Percentiles rank a stretch among this genome's conserved stretches.
Evolutionary conservation across 1,284 basidiomycete species (phyloP).

Genomic region (Phellinidium pouzarii): DNA sequence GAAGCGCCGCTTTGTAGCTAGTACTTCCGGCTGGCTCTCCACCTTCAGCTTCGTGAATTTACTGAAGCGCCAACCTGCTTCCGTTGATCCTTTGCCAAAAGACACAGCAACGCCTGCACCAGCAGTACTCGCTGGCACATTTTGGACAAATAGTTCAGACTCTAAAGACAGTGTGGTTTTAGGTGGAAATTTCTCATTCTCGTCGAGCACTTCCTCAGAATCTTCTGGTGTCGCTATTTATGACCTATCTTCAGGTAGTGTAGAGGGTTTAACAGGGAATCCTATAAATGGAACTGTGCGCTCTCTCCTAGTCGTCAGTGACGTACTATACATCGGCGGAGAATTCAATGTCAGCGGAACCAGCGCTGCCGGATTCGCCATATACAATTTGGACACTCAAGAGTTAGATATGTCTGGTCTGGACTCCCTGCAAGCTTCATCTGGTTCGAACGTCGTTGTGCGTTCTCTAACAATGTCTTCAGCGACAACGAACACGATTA

Average conservation of each 20-base stretch:
- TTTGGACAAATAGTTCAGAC: constrained; percentile 81
- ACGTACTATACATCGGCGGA: constrained; percentile 75
- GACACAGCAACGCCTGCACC: constrained; percentile 57
- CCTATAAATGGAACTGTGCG: constrained; percentile 69
- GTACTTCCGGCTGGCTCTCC: constrained; percentile 44
- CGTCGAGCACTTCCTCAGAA: constrained; percentile 34
- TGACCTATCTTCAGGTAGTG: constrained; percentile 42
- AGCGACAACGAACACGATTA: constrained; percentile 55
- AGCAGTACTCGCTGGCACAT: constrained; percentile 79
- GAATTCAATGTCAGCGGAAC: constrained; percentile 57
- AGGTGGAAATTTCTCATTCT: constrained; percentile 85
- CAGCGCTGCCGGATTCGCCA: constrained; percentile 58
- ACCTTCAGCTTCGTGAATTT: constrained; percentile 40
- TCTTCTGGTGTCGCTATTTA: constrained; percentile 71
- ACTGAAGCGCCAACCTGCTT: constrained; percentile 46
- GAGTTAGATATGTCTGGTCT: constrained; percentile 55
- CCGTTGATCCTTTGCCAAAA: constrained; percentile 45
- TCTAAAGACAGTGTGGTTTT: constrained; percentile 67
- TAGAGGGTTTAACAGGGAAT: constrained; percentile 54
- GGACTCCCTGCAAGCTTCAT: constrained; percentile 47
- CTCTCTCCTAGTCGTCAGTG: constrained; percentile 56
- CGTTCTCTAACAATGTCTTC: constrained; percentile 65
- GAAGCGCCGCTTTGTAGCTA: constrained; percentile 33
- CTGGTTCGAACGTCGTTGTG: constrained; percentile 59
- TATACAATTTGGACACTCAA: constrained; percentile 65